Percentiles rank a stretch among this genome's conserved stretches.
These are phyloP conservation scores for Tephrocybe sp. DNA, from an alignment of 768 basidiomycete genomes.

Conservation along the genomic window DNA sequence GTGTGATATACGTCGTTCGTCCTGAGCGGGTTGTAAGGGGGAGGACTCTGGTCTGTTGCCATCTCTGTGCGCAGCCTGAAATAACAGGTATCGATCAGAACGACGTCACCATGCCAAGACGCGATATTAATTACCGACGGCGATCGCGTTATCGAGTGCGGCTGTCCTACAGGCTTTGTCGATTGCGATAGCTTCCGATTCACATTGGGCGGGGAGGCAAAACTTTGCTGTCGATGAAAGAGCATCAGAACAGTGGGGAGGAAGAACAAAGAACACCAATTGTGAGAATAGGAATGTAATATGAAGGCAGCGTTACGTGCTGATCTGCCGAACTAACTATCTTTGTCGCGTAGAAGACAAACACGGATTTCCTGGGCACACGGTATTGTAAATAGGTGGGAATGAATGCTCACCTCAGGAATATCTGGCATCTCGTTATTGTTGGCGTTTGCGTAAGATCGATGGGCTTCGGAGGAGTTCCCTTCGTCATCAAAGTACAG, in stretches of 20 bases:
- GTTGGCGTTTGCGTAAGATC: slow-evolving; percentile 1
- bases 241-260: slow-evolving; percentile 8
- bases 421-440: neutral
- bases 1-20: neutral
- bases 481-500: slow-evolving; percentile 2
- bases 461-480: neutral
- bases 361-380: neutral
- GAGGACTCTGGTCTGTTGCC: neutral
- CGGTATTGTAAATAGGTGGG: neutral
- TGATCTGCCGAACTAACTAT: neutral
- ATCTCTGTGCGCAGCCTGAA: slow-evolving; percentile 4
- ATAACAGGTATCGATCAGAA: neutral
- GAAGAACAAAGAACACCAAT: slow-evolving; percentile 9
- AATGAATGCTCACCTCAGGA: slow-evolving; percentile 1
- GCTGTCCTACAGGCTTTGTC: slow-evolving; percentile 12
- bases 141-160: neutral
- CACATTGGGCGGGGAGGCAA: slow-evolving; percentile 10
- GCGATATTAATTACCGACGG: slow-evolving; percentile 12
- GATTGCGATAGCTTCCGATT: slow-evolving; percentile 15
- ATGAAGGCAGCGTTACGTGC: slow-evolving; percentile 11
- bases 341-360: neutral
- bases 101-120: slow-evolving; percentile 6
- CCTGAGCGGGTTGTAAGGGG: neutral
- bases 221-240: slow-evolving; percentile 5
- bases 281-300: slow-evolving; percentile 12